phyloP scores from a whole-genome alignment of 768 basidiomycete species.

The Xerocomellus dryophilus region DNA sequence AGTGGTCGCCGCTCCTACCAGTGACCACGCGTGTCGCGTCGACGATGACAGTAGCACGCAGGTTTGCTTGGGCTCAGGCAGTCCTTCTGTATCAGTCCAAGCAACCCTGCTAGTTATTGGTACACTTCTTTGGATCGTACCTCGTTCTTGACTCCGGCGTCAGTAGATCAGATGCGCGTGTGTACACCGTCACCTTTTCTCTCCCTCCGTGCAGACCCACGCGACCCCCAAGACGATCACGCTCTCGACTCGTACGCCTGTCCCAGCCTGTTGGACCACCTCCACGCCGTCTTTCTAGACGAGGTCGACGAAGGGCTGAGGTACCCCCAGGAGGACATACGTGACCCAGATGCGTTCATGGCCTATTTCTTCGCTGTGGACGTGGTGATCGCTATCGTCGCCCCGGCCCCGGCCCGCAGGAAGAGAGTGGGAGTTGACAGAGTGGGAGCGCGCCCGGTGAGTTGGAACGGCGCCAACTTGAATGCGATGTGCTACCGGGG shows the following conservation, averaged over 20 bases:
- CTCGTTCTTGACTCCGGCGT: too few relatives aligned
- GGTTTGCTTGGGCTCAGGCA: too few relatives aligned
- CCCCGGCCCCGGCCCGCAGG: background rate
- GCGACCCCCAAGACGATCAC: slow-evolving; percentile 21
- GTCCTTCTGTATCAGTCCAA: too few relatives aligned
- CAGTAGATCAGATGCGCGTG: background rate
- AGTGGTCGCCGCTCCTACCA: background rate
- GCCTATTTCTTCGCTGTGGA: slow-evolving; percentile 78
- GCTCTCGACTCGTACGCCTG: slow-evolving; percentile 27
- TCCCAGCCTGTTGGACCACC: slow-evolving; percentile 56
- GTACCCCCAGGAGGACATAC: slow-evolving; percentile 78
- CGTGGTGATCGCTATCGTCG: slow-evolving; percentile 63
- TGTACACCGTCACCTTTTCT: too few relatives aligned
- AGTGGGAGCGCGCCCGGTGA: too few relatives aligned
- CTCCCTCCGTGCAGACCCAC: slow-evolving; percentile 10
- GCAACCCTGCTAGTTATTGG: too few relatives aligned
- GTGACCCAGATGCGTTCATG: slow-evolving; percentile 54
- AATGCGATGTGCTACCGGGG: background rate
- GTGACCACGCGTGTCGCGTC: too few relatives aligned
- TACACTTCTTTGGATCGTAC: too few relatives aligned
- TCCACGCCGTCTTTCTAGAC: slow-evolving; percentile 60
- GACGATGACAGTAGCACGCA: too few relatives aligned
- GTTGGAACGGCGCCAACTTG: too few relatives aligned
- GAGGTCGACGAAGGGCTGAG: slow-evolving; percentile 76
- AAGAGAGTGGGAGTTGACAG: background rate